phyloP scores from a whole-genome alignment of 805 yeast species.

The Ogataea kodamae region DNA sequence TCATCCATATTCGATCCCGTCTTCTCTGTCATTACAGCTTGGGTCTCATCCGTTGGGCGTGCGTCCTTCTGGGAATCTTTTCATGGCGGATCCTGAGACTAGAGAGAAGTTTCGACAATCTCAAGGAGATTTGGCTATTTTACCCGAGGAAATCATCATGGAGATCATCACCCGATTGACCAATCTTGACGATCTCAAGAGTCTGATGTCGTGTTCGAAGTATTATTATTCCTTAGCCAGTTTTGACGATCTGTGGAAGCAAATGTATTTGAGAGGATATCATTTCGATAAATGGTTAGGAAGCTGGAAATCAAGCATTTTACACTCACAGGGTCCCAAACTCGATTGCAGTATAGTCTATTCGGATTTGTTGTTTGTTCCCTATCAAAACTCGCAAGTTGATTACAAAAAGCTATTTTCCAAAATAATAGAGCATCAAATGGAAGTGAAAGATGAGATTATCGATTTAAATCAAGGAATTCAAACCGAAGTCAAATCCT shows the following conservation, averaged over 20 bases:
- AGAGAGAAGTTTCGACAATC: conserved; percentile 29
- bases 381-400: conserved; percentile 76
- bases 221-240: conserved; percentile 67
- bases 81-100: conserved; percentile 22
- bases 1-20: conserved; percentile 15
- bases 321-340: conserved; percentile 41
- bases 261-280: conserved; percentile 39
- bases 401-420: conserved; percentile 51
- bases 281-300: conserved; percentile 57
- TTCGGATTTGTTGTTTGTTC: conserved; percentile 77
- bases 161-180: conserved; percentile 48
- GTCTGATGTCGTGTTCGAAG: conserved; percentile 58
- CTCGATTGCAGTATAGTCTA: conserved; percentile 52
- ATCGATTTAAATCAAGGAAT: conserved; percentile 9
- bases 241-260: conserved; percentile 82
- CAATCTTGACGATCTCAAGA: conserved; percentile 44
- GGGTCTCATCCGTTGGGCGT: conserved; percentile 68
- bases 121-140: conserved; percentile 49
- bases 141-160: conserved; percentile 65
- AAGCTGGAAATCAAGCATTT: conserved; percentile 69
- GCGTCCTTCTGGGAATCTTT: conserved; percentile 67
- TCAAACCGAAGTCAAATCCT: conserved; percentile 7
- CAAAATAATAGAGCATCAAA: conserved; percentile 47
- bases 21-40: conserved; percentile 24
- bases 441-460: conserved; percentile 3